A percentile compares a stretch with the other conserved stretches of the same genome.
These are phyloP conservation scores for Ocimum tenuiflorum DNA, from an alignment of 257 asterid genomes.

Conservation along the genomic window DNA sequence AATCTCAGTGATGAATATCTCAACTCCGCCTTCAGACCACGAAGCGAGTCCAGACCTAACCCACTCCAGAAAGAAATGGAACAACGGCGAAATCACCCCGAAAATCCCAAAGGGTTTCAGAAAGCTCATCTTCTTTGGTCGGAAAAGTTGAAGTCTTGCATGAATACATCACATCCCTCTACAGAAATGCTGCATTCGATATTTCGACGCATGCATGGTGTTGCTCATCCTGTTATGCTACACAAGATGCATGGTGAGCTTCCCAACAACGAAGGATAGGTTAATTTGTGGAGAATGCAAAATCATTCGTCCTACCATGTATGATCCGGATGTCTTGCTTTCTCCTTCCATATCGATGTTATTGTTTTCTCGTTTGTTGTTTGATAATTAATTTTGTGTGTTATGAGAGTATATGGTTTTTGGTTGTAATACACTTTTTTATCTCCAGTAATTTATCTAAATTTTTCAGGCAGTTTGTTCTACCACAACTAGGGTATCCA, in stretches of 20 bases:
- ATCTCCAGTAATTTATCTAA: no score
- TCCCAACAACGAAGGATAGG: neutral
- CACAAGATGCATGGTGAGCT: neutral
- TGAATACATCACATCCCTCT: neutral
- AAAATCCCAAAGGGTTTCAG: conserved; percentile 63
- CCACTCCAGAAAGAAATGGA: conserved; percentile 64
- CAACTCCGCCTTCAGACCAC: conserved; percentile 40
- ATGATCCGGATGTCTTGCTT: neutral
- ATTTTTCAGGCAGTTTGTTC: no score
- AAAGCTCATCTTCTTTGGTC: conserved; percentile 61
- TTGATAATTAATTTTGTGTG: conserved; percentile 17
- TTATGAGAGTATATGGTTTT: neutral
- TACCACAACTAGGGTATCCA: no score
- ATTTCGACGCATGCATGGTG: conserved; percentile 5
- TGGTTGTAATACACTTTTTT: no score
- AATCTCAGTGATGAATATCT: conserved; percentile 25
- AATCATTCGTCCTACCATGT: no score
- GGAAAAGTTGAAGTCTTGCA: conserved; percentile 35
- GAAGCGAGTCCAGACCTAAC: conserved; percentile 37
- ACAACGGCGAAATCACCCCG: conserved; percentile 46
- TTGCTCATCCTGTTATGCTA: neutral
- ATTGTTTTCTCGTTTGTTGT: conserved; percentile 15
- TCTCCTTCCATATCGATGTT: no score
- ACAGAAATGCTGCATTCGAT: neutral
- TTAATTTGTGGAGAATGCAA: conserved; percentile 11